These are phyloP conservation scores for Candida maesae DNA, from an alignment of 805 yeast genomes.

Conservation along the genomic window DNA sequence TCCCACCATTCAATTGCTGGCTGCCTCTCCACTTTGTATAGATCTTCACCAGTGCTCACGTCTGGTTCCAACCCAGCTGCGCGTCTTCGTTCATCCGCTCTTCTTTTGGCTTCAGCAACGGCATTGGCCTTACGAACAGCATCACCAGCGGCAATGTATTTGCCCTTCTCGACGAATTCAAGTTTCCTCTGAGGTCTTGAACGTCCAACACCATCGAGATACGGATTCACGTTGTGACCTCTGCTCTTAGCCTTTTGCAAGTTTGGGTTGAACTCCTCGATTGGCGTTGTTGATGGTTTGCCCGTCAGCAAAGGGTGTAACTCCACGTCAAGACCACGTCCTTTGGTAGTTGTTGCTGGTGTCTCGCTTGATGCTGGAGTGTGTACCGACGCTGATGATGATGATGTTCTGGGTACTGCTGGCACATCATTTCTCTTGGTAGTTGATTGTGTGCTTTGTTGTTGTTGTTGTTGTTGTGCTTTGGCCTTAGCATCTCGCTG, in stretches of 20 bases:
- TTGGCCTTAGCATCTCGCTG: constrained; percentile 1
- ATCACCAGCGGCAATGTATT: constrained; percentile 42
- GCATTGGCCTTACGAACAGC: constrained; percentile 13
- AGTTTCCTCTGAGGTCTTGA: constrained; percentile 37
- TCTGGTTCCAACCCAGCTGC: constrained; percentile 50
- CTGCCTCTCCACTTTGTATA: constrained; percentile 44
- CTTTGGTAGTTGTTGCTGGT: background rate
- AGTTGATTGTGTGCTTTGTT: too few species aligned
- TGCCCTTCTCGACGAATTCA: constrained; percentile 59
- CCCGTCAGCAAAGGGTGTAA: constrained; percentile 30
- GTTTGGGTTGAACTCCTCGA: constrained; percentile 22
- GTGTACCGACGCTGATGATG: background rate
- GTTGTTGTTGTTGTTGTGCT: background rate
- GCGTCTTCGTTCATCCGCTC: constrained; percentile 34
- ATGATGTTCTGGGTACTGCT: too few species aligned
- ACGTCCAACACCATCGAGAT: constrained; percentile 18
- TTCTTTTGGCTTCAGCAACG: constrained; percentile 35
- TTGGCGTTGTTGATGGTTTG: constrained; percentile 5
- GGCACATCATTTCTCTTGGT: too few species aligned
- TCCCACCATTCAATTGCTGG: constrained; percentile 94
- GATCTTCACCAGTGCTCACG: constrained; percentile 49
- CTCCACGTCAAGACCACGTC: constrained; percentile 26
- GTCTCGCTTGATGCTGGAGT: too few species aligned
- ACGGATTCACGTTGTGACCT: constrained; percentile 34
- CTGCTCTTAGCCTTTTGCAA: constrained; percentile 20